Evolutionary conservation across 192 early-diverging fungal species (phyloP), one percentile per base, ranked within the genome.

Genomic region (Spinellus fusiger): DNA sequence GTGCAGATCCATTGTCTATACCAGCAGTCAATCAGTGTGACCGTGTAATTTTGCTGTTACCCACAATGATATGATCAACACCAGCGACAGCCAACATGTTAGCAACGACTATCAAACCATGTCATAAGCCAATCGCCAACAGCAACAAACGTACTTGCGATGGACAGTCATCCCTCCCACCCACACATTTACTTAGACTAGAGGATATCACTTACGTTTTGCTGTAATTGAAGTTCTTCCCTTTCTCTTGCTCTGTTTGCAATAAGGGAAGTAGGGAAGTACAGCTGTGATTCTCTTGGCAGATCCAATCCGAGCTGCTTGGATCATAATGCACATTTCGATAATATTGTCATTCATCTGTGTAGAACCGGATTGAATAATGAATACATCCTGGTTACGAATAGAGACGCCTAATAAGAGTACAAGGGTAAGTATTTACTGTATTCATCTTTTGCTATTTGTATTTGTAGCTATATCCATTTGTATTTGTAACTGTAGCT

Each of bases 281-380:
- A 98, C 93, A 6, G 91, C 96, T 0, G 91, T 97, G 73, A 97
- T 90, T 59, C 92, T 80, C 38, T 86, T 82, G 33, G 94, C 93
- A 16, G 89, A 92, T 61, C 92, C 93, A 29, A 92, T 95, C 61
- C 89, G 89, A 78, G 95, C 97, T 32, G 96, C 96, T 59, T 91
- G 88, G 71, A 97, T 95, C 85, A 98, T 95, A 70, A 98, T 96
- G 52, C 95, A 84, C 51, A 98, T 81, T 74, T 98, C 96, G 80
- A 96, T 94, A 56, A 98, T 76, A 78, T 95, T 86, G 84, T 98
- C 96, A 77, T 96, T 96, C 81, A 95, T 94, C 57, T 92, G 80
- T 27, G 89, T 89, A 64, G 92, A 96, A 57, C 93, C 96, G 27
- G 91, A 92, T 74, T 98, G 96, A 69, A 98, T 86, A 70, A 98